Percentiles rank a stretch among this genome's conserved stretches.
Evolutionary conservation across 495 filamentous ascomycete genomes (phyloP).

Genomic region (Friedmanniomyces endolithicus): DNA sequence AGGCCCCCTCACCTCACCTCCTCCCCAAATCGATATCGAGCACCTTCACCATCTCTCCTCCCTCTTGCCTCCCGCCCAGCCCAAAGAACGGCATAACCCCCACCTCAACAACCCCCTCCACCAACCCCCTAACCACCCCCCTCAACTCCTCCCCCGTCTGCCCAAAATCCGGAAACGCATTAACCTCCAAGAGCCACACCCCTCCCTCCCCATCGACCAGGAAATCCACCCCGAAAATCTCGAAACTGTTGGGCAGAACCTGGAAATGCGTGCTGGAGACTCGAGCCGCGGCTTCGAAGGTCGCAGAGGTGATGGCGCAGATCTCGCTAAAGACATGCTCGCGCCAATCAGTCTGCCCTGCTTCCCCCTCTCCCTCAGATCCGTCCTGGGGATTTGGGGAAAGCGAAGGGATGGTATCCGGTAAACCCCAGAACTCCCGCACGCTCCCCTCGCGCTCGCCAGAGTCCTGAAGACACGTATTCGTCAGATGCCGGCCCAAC

Average conservation of each 20-base stretch:
- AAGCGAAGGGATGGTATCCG: conserved; percentile 25
- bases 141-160: conserved; percentile 71
- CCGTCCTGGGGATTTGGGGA: background rate
- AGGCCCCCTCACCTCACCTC: conserved; percentile 17
- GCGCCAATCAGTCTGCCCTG: conserved; percentile 38
- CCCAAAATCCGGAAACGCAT: conserved; percentile 88
- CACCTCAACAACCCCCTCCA: conserved; percentile 55
- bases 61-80: conserved; percentile 20
- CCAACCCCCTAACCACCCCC: conserved; percentile 59
- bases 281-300: conserved; percentile 73
- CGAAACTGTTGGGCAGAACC: conserved; percentile 70
- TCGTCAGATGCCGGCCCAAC: conserved; percentile 71
- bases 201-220: conserved; percentile 53
- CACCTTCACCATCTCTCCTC: conserved; percentile 39
- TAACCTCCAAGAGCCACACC: conserved; percentile 79
- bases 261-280: conserved; percentile 86
- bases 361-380: no score
- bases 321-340: conserved; percentile 60
- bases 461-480: conserved; percentile 82
- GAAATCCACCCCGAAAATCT: conserved; percentile 87
- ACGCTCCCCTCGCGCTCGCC: conserved; percentile 49
- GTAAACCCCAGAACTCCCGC: conserved; percentile 56
- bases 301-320: conserved; percentile 52
- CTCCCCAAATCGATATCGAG: conserved; percentile 53
- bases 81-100: conserved; percentile 54